Evolutionary conservation across 805 yeast genomes (phyloP).

Genomic region (Wickerhamomyces bisporus): DNA sequence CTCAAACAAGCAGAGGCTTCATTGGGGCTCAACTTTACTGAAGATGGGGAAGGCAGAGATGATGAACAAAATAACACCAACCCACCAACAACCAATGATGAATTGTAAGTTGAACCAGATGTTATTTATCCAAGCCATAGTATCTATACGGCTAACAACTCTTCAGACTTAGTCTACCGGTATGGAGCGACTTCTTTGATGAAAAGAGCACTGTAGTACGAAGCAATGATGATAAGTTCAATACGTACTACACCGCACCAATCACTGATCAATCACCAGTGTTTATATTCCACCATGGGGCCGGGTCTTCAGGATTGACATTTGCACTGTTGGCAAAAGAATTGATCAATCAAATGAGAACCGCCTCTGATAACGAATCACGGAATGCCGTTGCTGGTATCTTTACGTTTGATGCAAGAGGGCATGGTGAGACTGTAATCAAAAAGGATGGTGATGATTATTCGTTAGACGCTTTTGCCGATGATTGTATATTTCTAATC

Average conservation of each 20-base stretch:
- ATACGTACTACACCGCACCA: conserved; percentile 59
- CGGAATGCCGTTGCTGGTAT: conserved; percentile 48
- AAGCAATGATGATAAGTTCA: conserved; percentile 32
- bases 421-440: conserved; percentile 62
- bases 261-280: conserved; percentile 39
- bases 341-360: conserved; percentile 23
- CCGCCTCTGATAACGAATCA: conserved; percentile 13
- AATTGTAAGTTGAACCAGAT: too few species aligned
- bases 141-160: neutral
- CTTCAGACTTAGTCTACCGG: neutral
- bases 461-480: conserved; percentile 44
- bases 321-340: conserved; percentile 51
- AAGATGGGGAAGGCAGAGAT: neutral
- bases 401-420: conserved; percentile 74
- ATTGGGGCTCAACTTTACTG: conserved; percentile 2
- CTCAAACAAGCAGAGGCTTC: conserved; percentile 6
- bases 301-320: conserved; percentile 83
- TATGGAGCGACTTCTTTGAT: conserved; percentile 33
- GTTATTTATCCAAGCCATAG: too few species aligned
- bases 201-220: conserved; percentile 18
- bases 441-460: conserved; percentile 28
- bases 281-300: conserved; percentile 86
- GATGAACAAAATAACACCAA: too few species aligned
- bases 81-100: too few species aligned
- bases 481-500: conserved; percentile 53